Base-by-base conservation (phyloP, 441 rosid genomes). In the Bocquillonia castaneifolia region DNA sequence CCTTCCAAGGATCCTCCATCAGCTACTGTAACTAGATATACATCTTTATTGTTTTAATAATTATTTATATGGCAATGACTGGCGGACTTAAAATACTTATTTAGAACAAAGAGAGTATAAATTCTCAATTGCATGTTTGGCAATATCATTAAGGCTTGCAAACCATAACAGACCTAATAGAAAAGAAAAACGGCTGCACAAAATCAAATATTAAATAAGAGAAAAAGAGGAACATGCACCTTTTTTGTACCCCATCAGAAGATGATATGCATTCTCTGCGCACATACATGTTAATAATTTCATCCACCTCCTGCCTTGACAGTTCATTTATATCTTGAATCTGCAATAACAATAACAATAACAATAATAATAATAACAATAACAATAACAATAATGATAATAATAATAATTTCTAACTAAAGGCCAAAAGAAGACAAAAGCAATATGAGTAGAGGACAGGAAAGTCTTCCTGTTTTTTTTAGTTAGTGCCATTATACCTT, bases 261-360 rank as follows among this genome's bases (percentile, higher is more conserved):
- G 93, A 79, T 55, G 88, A 83, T 76, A 81, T 80, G 73, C 67
- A 73, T 67, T 86, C 88, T 70, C 81, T 84, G 74, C 74, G 82
- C 73, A 76, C 82, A 77, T 86, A 91, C 82, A 86, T 80, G 69
- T 77, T 86, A 66, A 93, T 91, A 56, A 91, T 84, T 74, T 85
- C 93, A 81, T 93, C 97, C 61, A 93, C 97, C 75, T 93, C 99
- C 83, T 91, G 97, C 71, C 98, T 86, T 73, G 99, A 93, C 55
- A 89, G 84, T 76, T 93, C 97, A 75, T 89, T 93, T 82, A 93
- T 83, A 77, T 91, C 95, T 54, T 79, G 89, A 74, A 93, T 87
- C 99, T 91, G 84, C 70, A 80, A 72, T 65, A 52, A 67, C 42
- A 71, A 63, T 58, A 5, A 39, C 22, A 71, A 59, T 42, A n/a